Base-by-base conservation (phyloP, 345 rosid species). In the Sapria himalayana region DNA sequence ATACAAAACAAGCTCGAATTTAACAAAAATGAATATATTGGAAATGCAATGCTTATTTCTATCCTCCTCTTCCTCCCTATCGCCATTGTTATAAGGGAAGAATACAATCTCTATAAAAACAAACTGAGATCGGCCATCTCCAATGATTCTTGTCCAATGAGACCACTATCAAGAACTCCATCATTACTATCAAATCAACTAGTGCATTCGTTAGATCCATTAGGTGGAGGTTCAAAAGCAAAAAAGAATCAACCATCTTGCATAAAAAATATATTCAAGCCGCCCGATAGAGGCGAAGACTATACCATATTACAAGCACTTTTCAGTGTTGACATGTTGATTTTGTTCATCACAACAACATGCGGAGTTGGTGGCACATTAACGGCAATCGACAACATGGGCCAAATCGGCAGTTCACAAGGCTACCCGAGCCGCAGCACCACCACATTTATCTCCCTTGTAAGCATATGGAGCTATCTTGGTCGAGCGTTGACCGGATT, bases 251-350 rank as follows among this genome's bases (percentile, higher is more conserved):
- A n/a, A n/a, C n/a, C n/a, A n/a, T n/a, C n/a, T n/a, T n/a, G n/a
- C n/a, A n/a, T n/a, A n/a, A n/a, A n/a, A n/a, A n/a, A n/a, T n/a
- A n/a, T n/a, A n/a, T 66, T 63, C 59, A 60, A 43, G 38, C 70
- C 72, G 22, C 74, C 74, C 3, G 63, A 61, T 14, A 61, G 74
- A 51, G 78, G 78, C 7, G 69, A 71, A 15, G 78, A 67, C 57
- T 64, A 56, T 33, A 63, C 66, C 9, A 64, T 71, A 15, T 27
- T 71, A 19, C 74, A 71, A 61, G 78, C 78, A 2, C 52, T 67
- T 45, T 61, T 71, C 44, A 67, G 78, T 54, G 10, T 59, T 2
- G 74, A 71, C 52, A 67, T 71, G 78, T 22, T 71, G 35, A 62
- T 71, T 3, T 9, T 71, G 37, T 67, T 67, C 62, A 19, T 60